Evolutionary conservation across 1,284 basidiomycete genomes (phyloP).

Genomic region (Xanthoconium separans): DNA sequence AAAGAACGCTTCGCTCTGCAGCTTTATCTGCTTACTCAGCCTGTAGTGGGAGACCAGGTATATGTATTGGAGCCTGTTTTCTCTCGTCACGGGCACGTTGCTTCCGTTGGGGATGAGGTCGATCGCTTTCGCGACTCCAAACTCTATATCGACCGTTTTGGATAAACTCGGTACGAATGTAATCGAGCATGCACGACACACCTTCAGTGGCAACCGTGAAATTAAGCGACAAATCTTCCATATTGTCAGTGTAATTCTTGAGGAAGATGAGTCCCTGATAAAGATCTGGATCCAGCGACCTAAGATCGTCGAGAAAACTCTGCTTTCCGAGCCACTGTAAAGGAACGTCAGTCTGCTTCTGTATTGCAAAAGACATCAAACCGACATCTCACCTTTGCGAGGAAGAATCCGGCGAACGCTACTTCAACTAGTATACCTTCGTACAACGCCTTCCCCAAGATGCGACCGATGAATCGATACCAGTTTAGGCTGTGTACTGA

Average conservation of each 20-base stretch:
- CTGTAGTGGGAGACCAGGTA: constrained; percentile 88
- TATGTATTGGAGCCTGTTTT: constrained; percentile 91
- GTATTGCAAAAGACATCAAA: not conserved
- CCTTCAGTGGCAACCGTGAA: constrained; percentile 90
- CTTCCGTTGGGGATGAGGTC: constrained; percentile 85
- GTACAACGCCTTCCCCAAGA: constrained; percentile 95
- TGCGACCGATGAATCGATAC: constrained; percentile 93
- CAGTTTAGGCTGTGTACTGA: constrained; percentile 83
- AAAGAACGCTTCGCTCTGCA: constrained; percentile 84
- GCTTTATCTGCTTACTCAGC: constrained; percentile 85
- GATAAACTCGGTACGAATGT: not conserved
- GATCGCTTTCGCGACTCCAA: constrained; percentile 77
- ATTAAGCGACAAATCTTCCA: constrained; percentile 90
- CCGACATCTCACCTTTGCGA: constrained; percentile 65
- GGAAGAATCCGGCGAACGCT: constrained; percentile 94
- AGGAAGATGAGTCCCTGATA: constrained; percentile 92
- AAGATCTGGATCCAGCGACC: constrained; percentile 88
- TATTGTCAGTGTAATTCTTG: constrained; percentile 88
- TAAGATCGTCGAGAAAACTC: constrained; percentile 88
- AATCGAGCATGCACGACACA: constrained; percentile 24
- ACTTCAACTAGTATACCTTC: constrained; percentile 97
- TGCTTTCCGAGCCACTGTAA: constrained; percentile 83
- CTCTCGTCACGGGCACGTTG: constrained; percentile 84
- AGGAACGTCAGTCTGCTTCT: constrained; percentile 4
- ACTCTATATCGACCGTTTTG: constrained; percentile 53